These are phyloP conservation scores for Kodamaea sagamina DNA, from an alignment of 805 yeast species.

Conservation along the genomic window DNA sequence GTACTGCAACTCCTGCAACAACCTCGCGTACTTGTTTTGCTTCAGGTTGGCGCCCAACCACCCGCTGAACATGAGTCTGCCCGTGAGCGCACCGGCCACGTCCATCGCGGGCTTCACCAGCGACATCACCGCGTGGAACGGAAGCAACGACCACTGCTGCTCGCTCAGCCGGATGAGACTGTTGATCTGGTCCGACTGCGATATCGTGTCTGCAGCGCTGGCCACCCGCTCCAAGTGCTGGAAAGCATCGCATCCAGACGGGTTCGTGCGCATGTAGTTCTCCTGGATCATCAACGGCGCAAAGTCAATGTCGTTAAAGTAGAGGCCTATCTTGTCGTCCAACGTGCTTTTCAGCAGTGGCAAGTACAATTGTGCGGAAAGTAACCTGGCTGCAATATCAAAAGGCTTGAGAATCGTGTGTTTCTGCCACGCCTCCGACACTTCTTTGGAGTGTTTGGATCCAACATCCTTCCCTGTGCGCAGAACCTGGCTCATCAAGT, in stretches of 20 bases:
- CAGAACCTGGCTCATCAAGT: conserved; percentile 81
- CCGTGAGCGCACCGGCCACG: conserved; percentile 69
- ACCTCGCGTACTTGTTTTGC: conserved; percentile 70
- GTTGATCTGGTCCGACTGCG: conserved; percentile 83
- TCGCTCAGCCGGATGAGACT: conserved; percentile 82
- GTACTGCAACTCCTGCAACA: conserved; percentile 84
- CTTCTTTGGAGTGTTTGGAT: conserved; percentile 59
- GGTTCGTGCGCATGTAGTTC: conserved; percentile 74
- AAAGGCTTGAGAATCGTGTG: conserved; percentile 89
- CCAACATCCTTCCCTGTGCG: conserved; percentile 67
- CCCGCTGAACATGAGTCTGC: conserved; percentile 74
- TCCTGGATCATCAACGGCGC: conserved; percentile 96
- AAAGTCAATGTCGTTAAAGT: conserved; percentile 92
- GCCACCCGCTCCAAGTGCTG: conserved; percentile 65
- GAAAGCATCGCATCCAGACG: conserved; percentile 38
- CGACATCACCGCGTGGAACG: conserved; percentile 85
- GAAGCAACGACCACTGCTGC: conserved; percentile 92
- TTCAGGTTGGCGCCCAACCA: conserved; percentile 93
- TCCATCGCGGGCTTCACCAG: conserved; percentile 76
- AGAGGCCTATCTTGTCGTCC: conserved; percentile 82
- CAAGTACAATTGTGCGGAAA: conserved; percentile 60
- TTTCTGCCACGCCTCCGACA: conserved; percentile 79
- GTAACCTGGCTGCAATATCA: conserved; percentile 73
- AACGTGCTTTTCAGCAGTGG: conserved; percentile 54
- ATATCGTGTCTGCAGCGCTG: conserved; percentile 81